A percentile compares a stretch with the other conserved stretches of the same genome.
Conservation (phyloP, 305 asterid genomes). For the Fraxinus greggii region DNA sequence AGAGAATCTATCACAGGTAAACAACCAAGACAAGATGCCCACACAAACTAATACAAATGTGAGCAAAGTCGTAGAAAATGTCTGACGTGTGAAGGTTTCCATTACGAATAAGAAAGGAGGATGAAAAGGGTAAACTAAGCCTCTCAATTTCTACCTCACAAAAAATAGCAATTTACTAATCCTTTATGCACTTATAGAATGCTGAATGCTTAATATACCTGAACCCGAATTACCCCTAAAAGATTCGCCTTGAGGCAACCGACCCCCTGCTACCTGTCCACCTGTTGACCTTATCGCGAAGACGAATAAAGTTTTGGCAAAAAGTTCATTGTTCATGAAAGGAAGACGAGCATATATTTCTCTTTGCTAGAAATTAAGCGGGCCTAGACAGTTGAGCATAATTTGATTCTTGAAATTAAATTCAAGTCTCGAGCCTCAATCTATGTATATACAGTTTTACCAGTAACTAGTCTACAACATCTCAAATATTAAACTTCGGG, state of each 20-base stretch:
- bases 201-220: neutral
- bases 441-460: neutral
- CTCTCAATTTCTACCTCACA: neutral
- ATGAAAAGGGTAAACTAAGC: neutral
- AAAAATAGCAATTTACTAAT: neutral
- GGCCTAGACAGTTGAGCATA: neutral
- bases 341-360: neutral
- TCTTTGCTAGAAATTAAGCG: neutral
- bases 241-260: neutral
- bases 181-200: neutral
- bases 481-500: neutral
- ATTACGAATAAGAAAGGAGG: neutral
- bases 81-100: neutral
- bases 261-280: neutral
- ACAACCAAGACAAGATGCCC: neutral
- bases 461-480: neutral
- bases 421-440: neutral
- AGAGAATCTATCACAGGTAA: neutral
- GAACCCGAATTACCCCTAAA: neutral
- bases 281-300: neutral
- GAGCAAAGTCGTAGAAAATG: neutral
- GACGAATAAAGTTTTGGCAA: neutral
- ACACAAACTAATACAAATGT: neutral
- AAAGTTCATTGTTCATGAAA: neutral
- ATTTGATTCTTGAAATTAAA: neutral